Base-by-base conservation (phyloP, 495 filamentous ascomycete genomes). In the Aspergillus wentii region DNA sequence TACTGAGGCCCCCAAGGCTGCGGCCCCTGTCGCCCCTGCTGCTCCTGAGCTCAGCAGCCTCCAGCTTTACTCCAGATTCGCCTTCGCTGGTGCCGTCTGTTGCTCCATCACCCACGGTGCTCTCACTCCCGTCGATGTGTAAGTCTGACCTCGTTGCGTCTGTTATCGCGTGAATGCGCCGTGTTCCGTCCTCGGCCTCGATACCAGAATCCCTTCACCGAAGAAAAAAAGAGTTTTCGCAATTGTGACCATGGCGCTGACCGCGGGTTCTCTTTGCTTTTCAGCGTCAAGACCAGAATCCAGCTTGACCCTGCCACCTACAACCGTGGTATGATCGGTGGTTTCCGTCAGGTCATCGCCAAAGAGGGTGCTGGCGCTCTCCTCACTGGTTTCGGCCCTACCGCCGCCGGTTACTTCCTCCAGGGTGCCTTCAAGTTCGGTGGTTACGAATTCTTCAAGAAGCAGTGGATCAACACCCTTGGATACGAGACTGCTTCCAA, bases 81-180 rank as follows among this genome's bases (percentile, higher is more conserved):
- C 90, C 62, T 84, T 95, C 56, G 88, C 89, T 46, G 89, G 88
- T 63, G 89, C 88, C 49, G 71, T 94, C 69, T 95, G 89, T 81
- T 95, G 89, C 66, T 86, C 86, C 55, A 73, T 95, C 69, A 95
- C 89, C 51, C 89, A 95, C 74, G 89, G 89, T 54, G 80, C 76
- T 55, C 76, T 94, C 60, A 95, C 89, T 39, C 89, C 89, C 51
- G 85, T 95, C 57, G 89, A 95, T 82, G 89, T 95, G 89, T 95
- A 88, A 72, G 89, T 82, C 40, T 17, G 31, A 50, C 10, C 29
- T 33, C 19, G 22, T 40, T 18, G 35, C 19, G 32, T 30, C 8
- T 15, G 8, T 29, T 25, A 31, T 16, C 10, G 8, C 23, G 11
- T 15, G 21, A 46, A 47, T 26, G 37, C 45, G 48, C 44, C 14